A percentile compares a stretch with the other conserved stretches of the same genome.
Evolutionary conservation across 441 rosid genomes (phyloP).

Genomic region (Jatropha podagrica): DNA sequence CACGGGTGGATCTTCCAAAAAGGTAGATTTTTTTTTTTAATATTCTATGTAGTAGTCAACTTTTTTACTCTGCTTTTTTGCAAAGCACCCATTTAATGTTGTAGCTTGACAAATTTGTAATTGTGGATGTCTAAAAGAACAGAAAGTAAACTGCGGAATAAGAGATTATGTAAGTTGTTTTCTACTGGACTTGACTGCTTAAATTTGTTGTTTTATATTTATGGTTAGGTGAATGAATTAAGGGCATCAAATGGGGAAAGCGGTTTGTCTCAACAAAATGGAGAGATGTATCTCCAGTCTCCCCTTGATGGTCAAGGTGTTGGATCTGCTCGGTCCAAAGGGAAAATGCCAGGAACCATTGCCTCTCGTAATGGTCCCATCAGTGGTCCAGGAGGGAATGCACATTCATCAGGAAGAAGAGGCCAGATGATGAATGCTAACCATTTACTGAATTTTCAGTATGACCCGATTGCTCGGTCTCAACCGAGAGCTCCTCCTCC

Average conservation of each 20-base stretch:
- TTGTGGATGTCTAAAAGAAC: background rate
- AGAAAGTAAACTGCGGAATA: background rate
- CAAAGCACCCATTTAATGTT: background rate
- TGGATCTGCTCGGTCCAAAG: constrained; percentile 46
- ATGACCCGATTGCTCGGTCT: constrained; percentile 72
- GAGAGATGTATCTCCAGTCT: constrained; percentile 25
- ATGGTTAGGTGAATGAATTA: constrained; percentile 55
- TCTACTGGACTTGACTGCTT: background rate
- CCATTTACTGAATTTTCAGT: constrained; percentile 91
- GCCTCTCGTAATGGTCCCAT: constrained; percentile 36
- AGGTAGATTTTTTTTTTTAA: constrained; percentile 43
- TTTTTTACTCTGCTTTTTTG: background rate
- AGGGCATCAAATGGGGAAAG: constrained; percentile 36
- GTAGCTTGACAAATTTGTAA: background rate
- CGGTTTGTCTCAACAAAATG: constrained; percentile 36
- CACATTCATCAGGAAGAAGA: constrained; percentile 66
- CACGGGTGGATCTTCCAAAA: constrained; percentile 61
- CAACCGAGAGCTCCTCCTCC: constrained; percentile 68
- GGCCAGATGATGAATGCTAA: constrained; percentile 72
- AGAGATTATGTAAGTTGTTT: background rate
- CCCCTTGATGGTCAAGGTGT: constrained; percentile 35
- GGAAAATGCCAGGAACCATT: constrained; percentile 43
- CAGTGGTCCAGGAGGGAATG: constrained; percentile 41
- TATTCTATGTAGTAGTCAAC: background rate
- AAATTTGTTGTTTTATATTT: background rate